Base-by-base conservation (phyloP, 2,329 filamentous ascomycete species). In the Knoxdaviesia proteae region DNA sequence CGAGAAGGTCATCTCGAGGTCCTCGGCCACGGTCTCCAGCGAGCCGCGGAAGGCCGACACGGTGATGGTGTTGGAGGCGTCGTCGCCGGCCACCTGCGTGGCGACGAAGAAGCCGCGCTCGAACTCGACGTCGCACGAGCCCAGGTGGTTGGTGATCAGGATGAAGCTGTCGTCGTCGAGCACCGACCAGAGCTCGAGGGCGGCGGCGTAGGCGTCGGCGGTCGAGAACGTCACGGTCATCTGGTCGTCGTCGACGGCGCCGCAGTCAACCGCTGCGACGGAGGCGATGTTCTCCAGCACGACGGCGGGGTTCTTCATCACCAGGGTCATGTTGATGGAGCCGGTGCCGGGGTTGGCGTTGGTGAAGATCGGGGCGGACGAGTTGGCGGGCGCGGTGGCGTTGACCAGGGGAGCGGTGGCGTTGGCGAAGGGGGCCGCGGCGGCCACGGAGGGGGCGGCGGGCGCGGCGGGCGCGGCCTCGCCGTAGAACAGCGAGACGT, bases 131-230 rank as follows among this genome's bases (percentile, higher is more conserved):
- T 63, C 59, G 45, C 61, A 64, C 45, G 60, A 53, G 32, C 59
- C 60, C 20, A 58, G 43, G 49, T 63, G 57, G 50, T 61, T 64
- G 9, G 61, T 64, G 46, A 65, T 55, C 41, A 65, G 47, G 36
- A 62, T 51, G 35, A 64, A 49, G n/a, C 46, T 45, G 36, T 46
- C 42, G 1, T 47, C 44, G 0, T 38, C 34, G 9, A 9, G 9
- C 10, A 39, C 36, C 32, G 42, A 37, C 50, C 50, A 52, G 38
- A 46, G 38, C 11, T 40, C 37, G 7, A 51, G 43, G 20, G 49
- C 48, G 40, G 51, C 40, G n/a, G 33, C 11, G 36, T 50, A 51
- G 31, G 44, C 42, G 2, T 42, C 44, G 11, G 38, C n/a, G 38
- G 42, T 45, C 35, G 38, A 41, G 38, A 52, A 52, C 32, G 45